Base-by-base conservation (phyloP, 768 basidiomycete genomes). In the Dictyophora rubrovolvata region DNA sequence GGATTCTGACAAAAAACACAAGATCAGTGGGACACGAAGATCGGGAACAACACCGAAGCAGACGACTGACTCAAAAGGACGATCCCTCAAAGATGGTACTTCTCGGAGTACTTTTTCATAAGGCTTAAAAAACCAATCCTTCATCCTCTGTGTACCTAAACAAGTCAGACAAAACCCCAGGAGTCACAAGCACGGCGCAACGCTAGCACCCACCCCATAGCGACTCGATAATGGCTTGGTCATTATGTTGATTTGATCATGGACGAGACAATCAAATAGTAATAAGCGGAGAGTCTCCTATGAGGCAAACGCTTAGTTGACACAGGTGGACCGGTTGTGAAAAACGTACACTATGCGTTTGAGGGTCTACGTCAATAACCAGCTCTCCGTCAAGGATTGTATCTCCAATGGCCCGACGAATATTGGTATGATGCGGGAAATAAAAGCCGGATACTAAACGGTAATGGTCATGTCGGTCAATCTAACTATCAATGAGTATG, bases 341-440 rank as follows among this genome's bases (percentile, higher is more conserved):
- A 42, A 46, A 52, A 70, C 84, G 63, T 63, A 90, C 93, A 67
- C 76, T 73, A 49, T 81, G 82, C 35, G 85, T 92, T 37, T 70
- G 71, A 9, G 86, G 87, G 68, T 97, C 91, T 22, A 86, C 79
- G 67, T 99, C 96, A 55, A 91, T 75, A 5, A 99, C 93, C 48
- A 98, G 82, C 69, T 99, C 96, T 37, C 91, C 96, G 66, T 99
- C 96, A 18, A 98, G 71, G 10, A 99, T 74, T 0, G 90, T 90
- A 67, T 88, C 86, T 63, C 80, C 77, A 46, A 96, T 77, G 2
- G 87, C 85, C 18, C 73, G 75, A 62, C 73, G 73, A 1, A 81
- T 83, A 61, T 85, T 78, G 64, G 88, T 89, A 65, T 87, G 85
- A 66, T 94, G 90, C 21, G 95, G 96, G 67, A 99, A 97, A 73